phyloP scores from a whole-genome alignment of 2,329 filamentous ascomycete species.

The Lomentospora prolificans region DNA sequence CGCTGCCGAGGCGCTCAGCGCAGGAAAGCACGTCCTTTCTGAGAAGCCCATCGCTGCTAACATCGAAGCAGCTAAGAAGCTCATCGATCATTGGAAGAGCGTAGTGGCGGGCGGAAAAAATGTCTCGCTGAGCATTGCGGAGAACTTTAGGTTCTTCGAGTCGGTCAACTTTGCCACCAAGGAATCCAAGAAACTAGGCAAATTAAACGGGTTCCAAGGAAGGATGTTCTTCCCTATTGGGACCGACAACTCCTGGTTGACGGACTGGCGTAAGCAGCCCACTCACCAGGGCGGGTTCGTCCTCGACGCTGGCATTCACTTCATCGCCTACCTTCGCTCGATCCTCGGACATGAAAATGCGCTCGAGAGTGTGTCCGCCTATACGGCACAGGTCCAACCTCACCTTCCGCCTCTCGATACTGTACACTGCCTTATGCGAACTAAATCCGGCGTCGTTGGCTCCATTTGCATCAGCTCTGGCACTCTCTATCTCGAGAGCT shows the following conservation, averaged over 20 bases:
- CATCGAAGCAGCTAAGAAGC: conserved; percentile 29
- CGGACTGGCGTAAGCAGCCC: conserved; percentile 56
- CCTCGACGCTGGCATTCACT: conserved; percentile 67
- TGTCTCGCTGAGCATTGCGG: conserved; percentile 50
- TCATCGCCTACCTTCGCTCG: conserved; percentile 50
- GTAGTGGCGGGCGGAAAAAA: conserved; percentile 8
- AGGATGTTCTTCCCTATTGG: conserved; percentile 34
- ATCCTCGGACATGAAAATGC: conserved; percentile 39
- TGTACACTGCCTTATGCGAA: conserved; percentile 46
- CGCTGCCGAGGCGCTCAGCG: conserved; percentile 47
- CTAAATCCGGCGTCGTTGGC: conserved; percentile 43
- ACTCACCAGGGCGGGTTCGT: conserved; percentile 66
- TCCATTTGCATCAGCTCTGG: conserved; percentile 47
- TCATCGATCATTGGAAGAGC: conserved; percentile 25
- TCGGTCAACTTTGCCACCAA: conserved; percentile 42
- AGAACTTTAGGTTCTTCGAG: conserved; percentile 61
- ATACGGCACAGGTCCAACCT: conserved; percentile 40
- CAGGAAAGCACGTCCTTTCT: conserved; percentile 58
- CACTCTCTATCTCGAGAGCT: conserved; percentile 35
- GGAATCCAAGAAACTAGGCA: conserved; percentile 34
- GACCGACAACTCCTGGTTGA: conserved; percentile 27
- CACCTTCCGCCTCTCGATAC: conserved; percentile 58
- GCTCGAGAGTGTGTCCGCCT: conserved; percentile 41
- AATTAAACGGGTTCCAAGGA: conserved; percentile 19
- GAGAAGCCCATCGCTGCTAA: conserved; percentile 61